Conservation (phyloP, 2,329 filamentous ascomycete species). For the Colletotrichum scovillei region DNA sequence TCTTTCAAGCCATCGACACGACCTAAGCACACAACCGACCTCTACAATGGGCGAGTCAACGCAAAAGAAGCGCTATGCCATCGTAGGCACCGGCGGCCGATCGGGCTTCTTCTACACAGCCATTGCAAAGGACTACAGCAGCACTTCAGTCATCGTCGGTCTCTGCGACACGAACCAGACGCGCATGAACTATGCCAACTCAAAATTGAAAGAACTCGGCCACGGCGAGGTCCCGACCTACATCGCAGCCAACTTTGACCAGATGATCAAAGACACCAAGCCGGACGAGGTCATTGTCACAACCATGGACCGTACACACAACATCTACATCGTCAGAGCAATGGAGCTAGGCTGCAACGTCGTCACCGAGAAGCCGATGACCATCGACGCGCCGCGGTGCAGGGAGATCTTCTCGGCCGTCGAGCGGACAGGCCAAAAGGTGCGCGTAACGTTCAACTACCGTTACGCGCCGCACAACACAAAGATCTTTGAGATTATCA, state of each 20-base stretch:
- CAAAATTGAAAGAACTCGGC: constrained; percentile 57
- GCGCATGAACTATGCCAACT: constrained; percentile 67
- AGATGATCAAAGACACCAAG: constrained; percentile 66
- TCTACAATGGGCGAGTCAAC: constrained; percentile 12
- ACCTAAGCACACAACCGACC: background rate
- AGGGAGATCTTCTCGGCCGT: constrained; percentile 66
- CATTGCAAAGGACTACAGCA: constrained; percentile 63
- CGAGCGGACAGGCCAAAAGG: constrained; percentile 53
- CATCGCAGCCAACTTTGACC: constrained; percentile 65
- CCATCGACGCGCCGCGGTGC: constrained; percentile 63
- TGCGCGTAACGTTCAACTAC: constrained; percentile 63
- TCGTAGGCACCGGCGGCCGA: constrained; percentile 69
- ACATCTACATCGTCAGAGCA: constrained; percentile 69
- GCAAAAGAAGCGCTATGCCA: constrained; percentile 59
- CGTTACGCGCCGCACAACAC: constrained; percentile 63
- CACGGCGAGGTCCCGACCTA: constrained; percentile 64
- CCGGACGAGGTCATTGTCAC: constrained; percentile 73
- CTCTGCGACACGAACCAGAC: constrained; percentile 72
- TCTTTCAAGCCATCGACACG: background rate
- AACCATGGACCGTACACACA: constrained; percentile 71
- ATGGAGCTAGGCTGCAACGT: constrained; percentile 62
- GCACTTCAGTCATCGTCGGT: constrained; percentile 63
- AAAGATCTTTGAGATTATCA: constrained; percentile 57
- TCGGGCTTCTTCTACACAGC: constrained; percentile 71
- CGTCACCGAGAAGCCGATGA: constrained; percentile 65